phyloP scores from a whole-genome alignment of 805 yeast species.

The Monosporozyma unispora region DNA sequence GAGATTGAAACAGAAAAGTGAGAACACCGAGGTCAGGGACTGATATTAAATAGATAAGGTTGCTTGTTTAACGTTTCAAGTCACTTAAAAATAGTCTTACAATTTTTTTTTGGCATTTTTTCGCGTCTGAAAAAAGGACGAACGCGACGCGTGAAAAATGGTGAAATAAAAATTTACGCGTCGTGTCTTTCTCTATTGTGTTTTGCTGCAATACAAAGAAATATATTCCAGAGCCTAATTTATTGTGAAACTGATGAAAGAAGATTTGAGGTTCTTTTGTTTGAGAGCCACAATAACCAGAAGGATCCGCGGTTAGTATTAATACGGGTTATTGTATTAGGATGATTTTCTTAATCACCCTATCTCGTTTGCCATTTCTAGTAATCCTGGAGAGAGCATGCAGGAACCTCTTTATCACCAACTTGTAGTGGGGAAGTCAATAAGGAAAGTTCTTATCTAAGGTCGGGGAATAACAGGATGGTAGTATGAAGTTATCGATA shows the following conservation, averaged over 20 bases:
- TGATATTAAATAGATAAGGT: neutral
- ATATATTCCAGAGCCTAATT: too few species aligned
- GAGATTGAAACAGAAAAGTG: too few species aligned
- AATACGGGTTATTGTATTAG: neutral
- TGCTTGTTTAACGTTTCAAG: neutral
- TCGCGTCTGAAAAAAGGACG: neutral
- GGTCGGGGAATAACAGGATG: too few species aligned
- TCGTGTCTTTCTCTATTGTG: neutral
- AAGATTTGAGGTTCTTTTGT: neutral
- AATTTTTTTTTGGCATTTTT: too few species aligned
- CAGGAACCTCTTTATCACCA: neutral
- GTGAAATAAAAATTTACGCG: neutral
- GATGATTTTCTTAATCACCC: too few species aligned
- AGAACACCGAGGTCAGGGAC: neutral
- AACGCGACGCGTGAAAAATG: neutral
- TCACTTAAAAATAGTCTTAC: neutral
- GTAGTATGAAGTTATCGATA: too few species aligned
- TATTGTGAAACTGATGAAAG: neutral
- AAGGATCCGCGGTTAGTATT: too few species aligned
- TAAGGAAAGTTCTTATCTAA: too few species aligned
- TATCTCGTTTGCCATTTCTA: too few species aligned
- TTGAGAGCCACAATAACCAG: too few species aligned
- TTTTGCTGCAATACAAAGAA: neutral
- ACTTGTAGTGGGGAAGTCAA: too few species aligned
- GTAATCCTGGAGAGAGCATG: neutral